A percentile compares a stretch with the other conserved stretches of the same genome.
Evolutionary conservation across 805 yeast genomes (phyloP).

Genomic region (Blastobotrys chiropterorum): DNA sequence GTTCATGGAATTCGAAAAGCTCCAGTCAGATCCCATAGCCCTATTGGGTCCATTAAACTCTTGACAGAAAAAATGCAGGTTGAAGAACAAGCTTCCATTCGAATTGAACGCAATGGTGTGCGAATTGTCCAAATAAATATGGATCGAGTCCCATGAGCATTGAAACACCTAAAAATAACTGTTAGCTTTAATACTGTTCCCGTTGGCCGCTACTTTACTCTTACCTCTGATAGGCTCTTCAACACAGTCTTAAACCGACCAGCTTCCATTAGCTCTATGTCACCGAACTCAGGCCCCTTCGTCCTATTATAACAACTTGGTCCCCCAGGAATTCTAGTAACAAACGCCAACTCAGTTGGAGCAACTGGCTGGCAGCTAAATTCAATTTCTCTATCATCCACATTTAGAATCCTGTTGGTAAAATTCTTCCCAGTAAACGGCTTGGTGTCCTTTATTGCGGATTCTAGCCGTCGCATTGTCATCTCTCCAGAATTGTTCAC

Average conservation of each 20-base stretch:
- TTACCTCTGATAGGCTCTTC: constrained; percentile 8
- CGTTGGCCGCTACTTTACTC: background rate
- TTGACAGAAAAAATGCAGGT: constrained; percentile 24
- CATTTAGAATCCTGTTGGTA: background rate
- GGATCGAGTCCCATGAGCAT: constrained; percentile 21
- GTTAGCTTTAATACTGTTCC: no score
- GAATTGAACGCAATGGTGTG: constrained; percentile 34
- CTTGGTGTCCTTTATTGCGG: background rate
- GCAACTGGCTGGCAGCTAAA: constrained; percentile 6
- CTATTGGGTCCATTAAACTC: constrained; percentile 1
- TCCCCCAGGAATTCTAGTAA: constrained; percentile 6
- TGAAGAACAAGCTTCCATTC: constrained; percentile 34
- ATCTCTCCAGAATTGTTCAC: background rate
- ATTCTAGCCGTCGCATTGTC: background rate
- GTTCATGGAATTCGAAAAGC: constrained; percentile 18
- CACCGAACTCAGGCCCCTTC: background rate
- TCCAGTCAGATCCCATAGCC: constrained; percentile 6
- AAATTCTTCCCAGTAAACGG: background rate
- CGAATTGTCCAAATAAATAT: constrained; percentile 25
- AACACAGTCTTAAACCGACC: constrained; percentile 15
- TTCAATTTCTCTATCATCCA: constrained; percentile 1
- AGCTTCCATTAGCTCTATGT: constrained; percentile 12
- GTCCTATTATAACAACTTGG: constrained; percentile 5
- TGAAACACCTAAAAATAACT: constrained; percentile 19
- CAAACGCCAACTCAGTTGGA: constrained; percentile 6